Evolutionary conservation across 148 eudicot species (phyloP).

Genomic region (Vaccinium macrocarpon): DNA sequence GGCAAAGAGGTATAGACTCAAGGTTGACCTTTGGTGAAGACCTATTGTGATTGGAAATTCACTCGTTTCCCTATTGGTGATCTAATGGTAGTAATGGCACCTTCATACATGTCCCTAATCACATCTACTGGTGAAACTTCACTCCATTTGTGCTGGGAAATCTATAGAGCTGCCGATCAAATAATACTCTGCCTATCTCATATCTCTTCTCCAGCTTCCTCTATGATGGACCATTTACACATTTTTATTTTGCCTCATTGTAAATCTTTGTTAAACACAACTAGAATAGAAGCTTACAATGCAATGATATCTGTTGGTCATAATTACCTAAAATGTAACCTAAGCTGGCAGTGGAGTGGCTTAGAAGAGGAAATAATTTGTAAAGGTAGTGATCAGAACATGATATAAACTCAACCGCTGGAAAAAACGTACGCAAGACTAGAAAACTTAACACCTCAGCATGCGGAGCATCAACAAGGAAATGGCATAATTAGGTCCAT

Average conservation of each 20-base stretch:
- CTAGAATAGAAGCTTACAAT: neutral
- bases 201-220: neutral
- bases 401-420: neutral
- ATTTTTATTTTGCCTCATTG: neutral
- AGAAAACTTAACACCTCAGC: neutral
- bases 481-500: neutral
- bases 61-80: too few species aligned
- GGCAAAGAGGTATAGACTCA: too few species aligned
- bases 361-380: neutral
- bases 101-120: too few species aligned
- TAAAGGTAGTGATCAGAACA: neutral
- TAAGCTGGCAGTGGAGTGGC: neutral
- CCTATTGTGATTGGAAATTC: too few species aligned
- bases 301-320: neutral
- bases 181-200: neutral
- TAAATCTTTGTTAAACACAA: neutral
- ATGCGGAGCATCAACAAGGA: neutral
- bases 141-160: neutral
- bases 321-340: slow-evolving; percentile 3
- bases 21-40: too few species aligned
- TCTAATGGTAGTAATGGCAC: too few species aligned
- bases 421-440: neutral
- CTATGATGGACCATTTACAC: neutral
- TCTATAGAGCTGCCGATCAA: neutral
- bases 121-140: too few species aligned